Evolutionary conservation across 805 yeast genomes (phyloP).

Genomic region (Hagleromyces aurorensis): DNA sequence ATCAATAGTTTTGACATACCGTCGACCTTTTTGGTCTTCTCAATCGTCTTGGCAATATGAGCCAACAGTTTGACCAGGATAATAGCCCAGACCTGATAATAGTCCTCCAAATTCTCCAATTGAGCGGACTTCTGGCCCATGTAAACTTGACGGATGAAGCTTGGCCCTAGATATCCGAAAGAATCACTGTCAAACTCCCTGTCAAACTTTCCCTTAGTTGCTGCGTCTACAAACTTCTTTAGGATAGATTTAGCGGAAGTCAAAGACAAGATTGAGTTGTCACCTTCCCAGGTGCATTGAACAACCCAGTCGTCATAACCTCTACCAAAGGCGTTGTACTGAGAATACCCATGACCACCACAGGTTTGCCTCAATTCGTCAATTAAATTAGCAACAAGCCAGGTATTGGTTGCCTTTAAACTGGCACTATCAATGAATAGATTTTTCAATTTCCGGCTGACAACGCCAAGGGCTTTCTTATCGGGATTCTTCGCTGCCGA

Average conservation of each 20-base stretch:
- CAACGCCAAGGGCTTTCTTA: constrained; percentile 39
- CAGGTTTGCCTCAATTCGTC: constrained; percentile 90
- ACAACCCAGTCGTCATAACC: constrained; percentile 93
- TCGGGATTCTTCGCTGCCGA: constrained; percentile 37
- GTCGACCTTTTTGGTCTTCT: constrained; percentile 26
- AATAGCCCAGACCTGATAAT: constrained; percentile 29
- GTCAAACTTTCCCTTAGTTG: constrained; percentile 31
- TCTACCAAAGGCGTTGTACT: constrained; percentile 86
- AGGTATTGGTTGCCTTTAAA: constrained; percentile 80
- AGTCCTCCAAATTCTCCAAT: constrained; percentile 26
- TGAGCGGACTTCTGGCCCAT: constrained; percentile 19
- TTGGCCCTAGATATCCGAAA: constrained; percentile 25
- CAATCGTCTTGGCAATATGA: constrained; percentile 22
- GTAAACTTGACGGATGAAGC: constrained; percentile 20
- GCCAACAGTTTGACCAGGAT: constrained; percentile 24
- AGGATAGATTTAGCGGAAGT: constrained; percentile 70
- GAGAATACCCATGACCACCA: constrained; percentile 94
- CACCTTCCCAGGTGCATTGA: constrained; percentile 98
- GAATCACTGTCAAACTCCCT: constrained; percentile 27
- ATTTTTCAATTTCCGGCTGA: constrained; percentile 49
- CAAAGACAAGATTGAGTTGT: constrained; percentile 77
- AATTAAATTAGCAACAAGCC: constrained; percentile 73
- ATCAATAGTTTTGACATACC: constrained; percentile 34
- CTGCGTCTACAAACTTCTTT: constrained; percentile 35
- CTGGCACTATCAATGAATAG: constrained; percentile 82